Base-by-base conservation (phyloP, 2,329 filamentous ascomycete species). In the Fusarium zealandicum region DNA sequence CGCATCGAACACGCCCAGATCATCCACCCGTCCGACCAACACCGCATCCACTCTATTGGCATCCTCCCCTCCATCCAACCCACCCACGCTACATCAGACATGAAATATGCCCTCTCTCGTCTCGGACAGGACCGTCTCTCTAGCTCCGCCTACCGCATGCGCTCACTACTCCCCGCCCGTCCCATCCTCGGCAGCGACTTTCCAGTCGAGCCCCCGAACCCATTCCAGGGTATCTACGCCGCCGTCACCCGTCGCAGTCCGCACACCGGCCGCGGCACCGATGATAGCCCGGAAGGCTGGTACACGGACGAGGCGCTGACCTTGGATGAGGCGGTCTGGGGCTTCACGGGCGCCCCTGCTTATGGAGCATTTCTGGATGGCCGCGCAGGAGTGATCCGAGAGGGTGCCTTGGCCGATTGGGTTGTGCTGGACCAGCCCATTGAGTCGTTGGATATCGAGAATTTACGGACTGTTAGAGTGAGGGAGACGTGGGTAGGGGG, bases 1-100 rank as follows among this genome's bases (percentile, higher is more conserved):
- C 84, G 87, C 59, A 85, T 90, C 65, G 88, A 90, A 68, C 88
- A 90, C 73, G 74, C 86, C 1, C 88, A 90, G 63, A 89, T 90
- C 62, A 85, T 90, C 54, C 83, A 88, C 65, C 84, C 84, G 4
- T 75, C 78, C 51, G 87, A 90, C 70, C 87, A 89, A 68, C 72
- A 62, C 2, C 80, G 86, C 25, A 83, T 90, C 64, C 76, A 75
- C 45, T 73, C 76, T 5, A 70, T 88, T 5, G 84, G 83, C 6
- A 83, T 90, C 64, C 79, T 90, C 45, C 86, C 87, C 1, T 88
- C 84, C 3, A 84, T 90, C 48, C 88, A 90, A 65, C 88, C 87
- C 5, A 90, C 88, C 0, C 87, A 90, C 65, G 87, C 88, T 17
- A 90, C 87, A 3, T 87, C 84, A 7, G 88, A 90, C 70, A 88